Evolutionary conservation across 345 rosid species (phyloP).

Genomic region (Trapa incisa): DNA sequence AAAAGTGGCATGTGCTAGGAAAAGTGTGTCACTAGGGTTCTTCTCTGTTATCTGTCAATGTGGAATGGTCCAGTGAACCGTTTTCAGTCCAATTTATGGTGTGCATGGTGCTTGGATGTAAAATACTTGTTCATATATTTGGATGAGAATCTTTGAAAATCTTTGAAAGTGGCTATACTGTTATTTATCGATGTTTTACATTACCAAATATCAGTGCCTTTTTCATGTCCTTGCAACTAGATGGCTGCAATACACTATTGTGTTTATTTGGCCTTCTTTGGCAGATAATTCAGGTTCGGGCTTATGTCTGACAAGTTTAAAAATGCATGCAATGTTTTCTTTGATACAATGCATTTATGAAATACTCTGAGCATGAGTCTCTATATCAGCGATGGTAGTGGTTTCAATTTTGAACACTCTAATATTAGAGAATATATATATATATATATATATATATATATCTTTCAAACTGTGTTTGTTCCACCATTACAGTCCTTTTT

Average conservation of each 20-base stretch:
- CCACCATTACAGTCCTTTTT: background rate
- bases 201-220: background rate
- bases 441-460: background rate
- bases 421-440: background rate
- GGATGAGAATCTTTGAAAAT: background rate
- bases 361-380: background rate
- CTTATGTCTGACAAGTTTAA: background rate
- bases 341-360: background rate
- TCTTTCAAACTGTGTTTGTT: background rate
- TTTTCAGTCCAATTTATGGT: background rate
- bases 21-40: slow-evolving; percentile 1
- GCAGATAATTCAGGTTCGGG: background rate
- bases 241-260: background rate
- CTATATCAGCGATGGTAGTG: background rate
- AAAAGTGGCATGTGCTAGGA: background rate
- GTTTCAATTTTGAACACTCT: too few relatives aligned
- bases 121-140: too few relatives aligned
- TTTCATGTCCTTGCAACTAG: background rate
- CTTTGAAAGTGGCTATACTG: background rate
- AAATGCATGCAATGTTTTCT: background rate
- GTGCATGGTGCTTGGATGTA: background rate
- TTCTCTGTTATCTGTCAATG: background rate
- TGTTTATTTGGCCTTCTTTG: background rate
- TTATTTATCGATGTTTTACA: background rate
- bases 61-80: background rate